Conservation (phyloP, 2,329 filamentous ascomycete species). For the Gaeumannomyces tritici region DNA sequence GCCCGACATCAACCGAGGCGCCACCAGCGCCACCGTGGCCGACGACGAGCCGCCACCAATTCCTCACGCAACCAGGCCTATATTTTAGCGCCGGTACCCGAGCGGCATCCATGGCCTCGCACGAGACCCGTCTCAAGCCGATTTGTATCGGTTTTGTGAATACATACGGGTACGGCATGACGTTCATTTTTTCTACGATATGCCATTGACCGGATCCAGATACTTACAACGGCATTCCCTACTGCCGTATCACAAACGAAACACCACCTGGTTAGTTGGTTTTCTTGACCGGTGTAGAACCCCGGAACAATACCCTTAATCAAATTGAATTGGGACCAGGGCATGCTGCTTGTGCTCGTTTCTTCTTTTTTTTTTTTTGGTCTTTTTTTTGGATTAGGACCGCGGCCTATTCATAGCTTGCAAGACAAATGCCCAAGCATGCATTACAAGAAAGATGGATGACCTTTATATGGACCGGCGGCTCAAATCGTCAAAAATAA, state of each 20-base stretch:
- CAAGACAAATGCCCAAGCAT: background rate
- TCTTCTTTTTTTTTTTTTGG: background rate
- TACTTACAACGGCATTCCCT: no score
- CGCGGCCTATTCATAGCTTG: background rate
- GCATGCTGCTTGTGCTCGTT: background rate
- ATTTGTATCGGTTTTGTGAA: background rate
- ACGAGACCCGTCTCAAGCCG: background rate
- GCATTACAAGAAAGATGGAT: background rate
- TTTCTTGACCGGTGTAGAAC: no score
- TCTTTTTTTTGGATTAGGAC: background rate
- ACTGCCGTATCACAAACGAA: no score
- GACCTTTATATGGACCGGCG: background rate
- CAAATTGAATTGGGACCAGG: background rate
- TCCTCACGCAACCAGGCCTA: background rate
- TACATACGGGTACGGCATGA: background rate
- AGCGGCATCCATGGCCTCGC: background rate
- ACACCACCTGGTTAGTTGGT: no score
- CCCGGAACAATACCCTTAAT: background rate
- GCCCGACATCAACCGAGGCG: slow-evolving; percentile 13
- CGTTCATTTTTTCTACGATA: background rate
- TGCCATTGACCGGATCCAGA: no score
- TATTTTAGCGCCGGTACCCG: background rate
- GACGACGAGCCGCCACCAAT: slow-evolving; percentile 13
- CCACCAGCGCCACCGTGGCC: slow-evolving; percentile 3
- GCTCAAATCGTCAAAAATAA: background rate